Percentiles rank a stretch among this genome's conserved stretches.
Evolutionary conservation across 768 basidiomycete genomes (phyloP).

Genomic region (Heimioporus sp.): DNA sequence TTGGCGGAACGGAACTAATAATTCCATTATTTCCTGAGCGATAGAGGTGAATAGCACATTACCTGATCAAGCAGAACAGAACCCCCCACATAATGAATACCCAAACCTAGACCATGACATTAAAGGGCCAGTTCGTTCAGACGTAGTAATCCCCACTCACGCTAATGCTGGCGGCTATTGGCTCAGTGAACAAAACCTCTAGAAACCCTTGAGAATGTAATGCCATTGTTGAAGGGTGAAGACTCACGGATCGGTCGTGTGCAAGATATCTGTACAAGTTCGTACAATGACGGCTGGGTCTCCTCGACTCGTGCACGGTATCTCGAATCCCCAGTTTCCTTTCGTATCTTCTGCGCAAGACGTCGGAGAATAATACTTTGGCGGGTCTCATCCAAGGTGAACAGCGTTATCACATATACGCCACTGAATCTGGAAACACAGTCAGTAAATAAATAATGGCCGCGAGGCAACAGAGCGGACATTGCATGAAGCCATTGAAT

Average conservation of each 20-base stretch:
- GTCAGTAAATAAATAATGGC: too few species aligned
- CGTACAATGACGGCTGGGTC: constrained; percentile 50
- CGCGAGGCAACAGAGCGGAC: constrained; percentile 23
- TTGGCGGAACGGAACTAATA: constrained; percentile 49
- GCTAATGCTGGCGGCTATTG: constrained; percentile 69
- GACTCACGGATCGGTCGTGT: constrained; percentile 67
- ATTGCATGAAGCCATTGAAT: constrained; percentile 80
- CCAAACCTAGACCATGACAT: constrained; percentile 46
- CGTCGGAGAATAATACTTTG: constrained; percentile 64
- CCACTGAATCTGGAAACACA: constrained; percentile 44
- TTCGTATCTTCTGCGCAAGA: constrained; percentile 58
- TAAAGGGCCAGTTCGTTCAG: not conserved
- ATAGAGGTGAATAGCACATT: not conserved
- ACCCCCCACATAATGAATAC: constrained; percentile 74
- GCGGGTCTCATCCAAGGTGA: constrained; percentile 71
- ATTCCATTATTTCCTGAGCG: not conserved
- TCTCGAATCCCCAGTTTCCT: constrained; percentile 59
- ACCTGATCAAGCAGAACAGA: constrained; percentile 64
- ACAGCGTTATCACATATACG: constrained; percentile 45
- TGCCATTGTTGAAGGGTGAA: not conserved
- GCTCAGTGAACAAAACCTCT: constrained; percentile 43
- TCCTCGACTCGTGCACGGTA: constrained; percentile 66
- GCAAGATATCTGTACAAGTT: constrained; percentile 65
- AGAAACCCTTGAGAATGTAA: not conserved
- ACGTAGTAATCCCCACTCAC: constrained; percentile 35